A percentile compares a stretch with the other conserved stretches of the same genome.
These are phyloP conservation scores for Schwanniomyces sp. DNA, from an alignment of 805 yeast species.

Conservation along the genomic window DNA sequence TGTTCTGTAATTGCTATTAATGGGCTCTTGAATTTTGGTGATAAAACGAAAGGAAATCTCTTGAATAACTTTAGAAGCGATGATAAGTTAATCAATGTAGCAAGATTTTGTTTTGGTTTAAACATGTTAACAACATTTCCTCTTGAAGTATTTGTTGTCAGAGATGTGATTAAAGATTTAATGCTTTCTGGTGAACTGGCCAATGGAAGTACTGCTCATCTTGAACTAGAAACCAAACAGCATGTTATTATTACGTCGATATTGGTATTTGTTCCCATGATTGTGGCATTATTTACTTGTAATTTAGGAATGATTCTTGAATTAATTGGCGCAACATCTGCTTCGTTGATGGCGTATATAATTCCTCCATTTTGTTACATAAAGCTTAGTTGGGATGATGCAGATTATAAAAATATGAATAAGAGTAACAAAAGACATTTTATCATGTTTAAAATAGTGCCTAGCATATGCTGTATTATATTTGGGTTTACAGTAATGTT, in stretches of 20 bases:
- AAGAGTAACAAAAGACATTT: slow-evolving; percentile 25
- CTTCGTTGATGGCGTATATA: slow-evolving; percentile 88
- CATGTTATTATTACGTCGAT: slow-evolving; percentile 67
- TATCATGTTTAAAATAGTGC: slow-evolving; percentile 44
- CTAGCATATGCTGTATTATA: slow-evolving; percentile 57
- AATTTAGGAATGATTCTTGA: slow-evolving; percentile 88
- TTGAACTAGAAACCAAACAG: slow-evolving; percentile 43
- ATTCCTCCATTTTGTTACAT: slow-evolving; percentile 84
- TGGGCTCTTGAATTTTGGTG: slow-evolving; percentile 75
- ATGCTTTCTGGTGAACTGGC: slow-evolving; percentile 24
- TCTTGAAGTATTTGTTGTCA: slow-evolving; percentile 81
- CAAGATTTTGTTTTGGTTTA: slow-evolving; percentile 86
- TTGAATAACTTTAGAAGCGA: slow-evolving; percentile 80
- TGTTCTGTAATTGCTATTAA: slow-evolving; percentile 76
- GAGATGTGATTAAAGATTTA: slow-evolving; percentile 81
- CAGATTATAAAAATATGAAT: slow-evolving; percentile 28
- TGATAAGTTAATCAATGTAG: slow-evolving; percentile 77
- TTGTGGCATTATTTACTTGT: slow-evolving; percentile 76
- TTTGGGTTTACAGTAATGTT: slow-evolving; percentile 82
- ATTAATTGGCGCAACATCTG: slow-evolving; percentile 89
- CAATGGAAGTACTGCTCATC: slow-evolving; percentile 30
- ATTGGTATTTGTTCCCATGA: slow-evolving; percentile 68
- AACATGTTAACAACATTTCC: slow-evolving; percentile 94
- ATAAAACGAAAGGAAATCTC: slow-evolving; percentile 80
- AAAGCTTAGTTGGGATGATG: slow-evolving; percentile 52